A percentile compares a stretch with the other conserved stretches of the same genome.
Conservation (phyloP, 2,329 filamentous ascomycete genomes). For the Domatiomyces globalis region DNA sequence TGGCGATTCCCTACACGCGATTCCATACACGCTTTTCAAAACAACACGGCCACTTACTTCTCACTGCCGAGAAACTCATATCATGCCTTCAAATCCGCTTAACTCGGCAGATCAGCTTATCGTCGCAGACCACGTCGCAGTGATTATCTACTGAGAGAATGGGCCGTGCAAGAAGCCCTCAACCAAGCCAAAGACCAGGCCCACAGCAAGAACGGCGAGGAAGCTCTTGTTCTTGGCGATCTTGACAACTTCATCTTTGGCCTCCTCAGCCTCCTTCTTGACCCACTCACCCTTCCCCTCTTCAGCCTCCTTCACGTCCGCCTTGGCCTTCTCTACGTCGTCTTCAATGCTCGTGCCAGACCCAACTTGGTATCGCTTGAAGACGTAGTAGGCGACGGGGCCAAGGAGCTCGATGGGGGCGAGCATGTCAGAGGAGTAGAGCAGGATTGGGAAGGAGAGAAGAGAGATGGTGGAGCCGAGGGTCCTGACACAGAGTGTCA, state of each 20-base stretch:
- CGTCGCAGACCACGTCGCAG: not conserved
- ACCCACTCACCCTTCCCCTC: not conserved
- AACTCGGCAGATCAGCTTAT: not conserved
- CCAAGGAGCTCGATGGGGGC: conserved; percentile 1
- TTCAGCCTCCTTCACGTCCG: not conserved
- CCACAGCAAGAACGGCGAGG: not conserved
- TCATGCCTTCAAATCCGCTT: not conserved
- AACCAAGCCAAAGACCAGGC: not conserved
- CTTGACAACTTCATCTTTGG: not conserved
- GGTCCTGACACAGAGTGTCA: not conserved
- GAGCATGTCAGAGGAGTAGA: conserved; percentile 1
- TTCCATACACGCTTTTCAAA: not conserved
- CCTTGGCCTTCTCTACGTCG: not conserved
- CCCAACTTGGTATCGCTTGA: not conserved
- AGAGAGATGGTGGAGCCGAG: not conserved
- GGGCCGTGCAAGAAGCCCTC: conserved; percentile 1
- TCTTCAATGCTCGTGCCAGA: not conserved
- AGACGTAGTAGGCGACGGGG: not conserved
- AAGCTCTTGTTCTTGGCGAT: conserved; percentile 1
- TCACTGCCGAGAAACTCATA: not conserved
- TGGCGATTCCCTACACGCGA: too few relatives aligned
- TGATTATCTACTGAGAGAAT: not conserved
- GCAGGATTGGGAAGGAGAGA: not conserved
- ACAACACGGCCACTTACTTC: not conserved
- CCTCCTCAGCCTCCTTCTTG: conserved; percentile 1